Evolutionary conservation across 805 yeast genomes (phyloP), one percentile per base, ranked within the genome.

Genomic region (Lipomyces yamanashiensis): DNA sequence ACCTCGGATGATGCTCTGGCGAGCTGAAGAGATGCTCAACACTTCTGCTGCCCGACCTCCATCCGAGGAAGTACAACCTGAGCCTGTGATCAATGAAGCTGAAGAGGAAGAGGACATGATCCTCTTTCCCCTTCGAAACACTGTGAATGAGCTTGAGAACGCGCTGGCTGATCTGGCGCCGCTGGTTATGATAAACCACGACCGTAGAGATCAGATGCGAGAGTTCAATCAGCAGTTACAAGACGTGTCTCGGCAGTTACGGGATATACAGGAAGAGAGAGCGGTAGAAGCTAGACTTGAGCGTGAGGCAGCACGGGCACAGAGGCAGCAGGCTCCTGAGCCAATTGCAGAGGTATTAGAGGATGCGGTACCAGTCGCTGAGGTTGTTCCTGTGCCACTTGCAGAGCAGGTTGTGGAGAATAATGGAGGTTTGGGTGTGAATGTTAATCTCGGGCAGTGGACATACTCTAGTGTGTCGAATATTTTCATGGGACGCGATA

Each of bases 401-500:
- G 55, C 28, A 7, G 45, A 39, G 15, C 34, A n/a, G 7, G 34
- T 13, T 7, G 17, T 8, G 12, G 53, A 34, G 10, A 34, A 52
- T 17, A 17, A 37, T 52, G 45, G 34, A 52, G 57, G 34, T 15
- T 23, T 53, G 23, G 57, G 48, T 6, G 48, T 53, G 2, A 53
- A 53, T 19, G 48, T 41, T 36, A 33, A 41, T n/a, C 21, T 53
- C 23, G 57, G 57, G 33, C 28, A 41, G 36, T 53, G 57, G 57
- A 53, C 41, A 12, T 53, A 23, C n/a, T 8, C 40, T 7, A 39
- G 48, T 7, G 44, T 41, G 10, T 17, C 37, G 17, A 13, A 55
- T 17, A 15, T 36, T 8, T 55, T 55, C 39, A 37, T 41, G 51
- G 50, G 50, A 28, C 59, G 59, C 13, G 59, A 45, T 36, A 45